phyloP scores from a whole-genome alignment of 1,284 basidiomycete genomes.

The Agroathelia rolfsii region DNA sequence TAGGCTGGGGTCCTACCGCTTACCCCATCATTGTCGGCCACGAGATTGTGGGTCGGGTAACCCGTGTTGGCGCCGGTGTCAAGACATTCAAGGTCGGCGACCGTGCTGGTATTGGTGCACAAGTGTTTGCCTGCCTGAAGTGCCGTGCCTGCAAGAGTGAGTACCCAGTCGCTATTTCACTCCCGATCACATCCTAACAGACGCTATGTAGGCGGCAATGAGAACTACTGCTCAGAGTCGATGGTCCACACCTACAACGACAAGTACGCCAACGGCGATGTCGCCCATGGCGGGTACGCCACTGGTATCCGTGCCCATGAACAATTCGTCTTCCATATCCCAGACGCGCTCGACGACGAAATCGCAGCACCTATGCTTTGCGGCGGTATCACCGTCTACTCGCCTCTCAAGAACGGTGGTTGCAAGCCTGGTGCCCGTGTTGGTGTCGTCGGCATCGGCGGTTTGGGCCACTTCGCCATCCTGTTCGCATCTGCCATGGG shows the following conservation, averaged over 20 bases:
- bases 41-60: conserved; percentile 54
- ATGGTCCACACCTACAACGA: conserved; percentile 24
- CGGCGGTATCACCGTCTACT: conserved; percentile 26
- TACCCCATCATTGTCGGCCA: conserved; percentile 39
- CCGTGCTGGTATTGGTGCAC: conserved; percentile 56
- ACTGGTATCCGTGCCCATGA: conserved; percentile 58
- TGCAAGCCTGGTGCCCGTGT: conserved; percentile 24
- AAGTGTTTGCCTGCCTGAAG: conserved; percentile 40
- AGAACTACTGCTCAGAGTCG: conserved; percentile 34
- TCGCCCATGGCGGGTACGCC: conserved; percentile 54
- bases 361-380: too few species aligned
- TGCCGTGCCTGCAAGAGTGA: conserved; percentile 41
- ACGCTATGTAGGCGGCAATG: conserved; percentile 29
- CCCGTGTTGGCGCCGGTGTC: conserved; percentile 43
- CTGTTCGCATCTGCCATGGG: conserved; percentile 31
- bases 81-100: conserved; percentile 51
- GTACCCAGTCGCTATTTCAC: conserved; percentile 6
- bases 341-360: conserved; percentile 44
- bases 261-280: conserved; percentile 42
- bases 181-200: conserved; percentile 13
- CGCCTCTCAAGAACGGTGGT: conserved; percentile 14
- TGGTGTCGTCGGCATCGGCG: conserved; percentile 26
- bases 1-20: conserved; percentile 32
- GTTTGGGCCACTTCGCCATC: conserved; percentile 27
- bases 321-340: conserved; percentile 63